These are phyloP conservation scores for Silene latifolia DNA, from an alignment of 148 eudicot genomes.

Conservation along the genomic window DNA sequence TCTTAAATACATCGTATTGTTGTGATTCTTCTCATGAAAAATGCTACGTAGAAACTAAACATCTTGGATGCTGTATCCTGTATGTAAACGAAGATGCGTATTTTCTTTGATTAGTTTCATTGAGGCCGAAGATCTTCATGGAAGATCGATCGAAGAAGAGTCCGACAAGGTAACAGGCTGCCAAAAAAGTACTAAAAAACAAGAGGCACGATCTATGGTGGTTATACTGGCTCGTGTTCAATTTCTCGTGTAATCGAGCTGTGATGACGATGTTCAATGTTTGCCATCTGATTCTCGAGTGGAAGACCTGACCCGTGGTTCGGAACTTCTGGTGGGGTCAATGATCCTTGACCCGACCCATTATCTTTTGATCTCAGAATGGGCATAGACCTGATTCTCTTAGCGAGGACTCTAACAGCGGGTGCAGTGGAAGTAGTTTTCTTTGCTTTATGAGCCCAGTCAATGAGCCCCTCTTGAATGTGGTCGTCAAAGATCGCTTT, in stretches of 20 bases:
- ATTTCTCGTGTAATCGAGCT: conserved; percentile 9
- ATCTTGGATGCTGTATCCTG: not conserved
- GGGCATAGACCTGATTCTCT: conserved; percentile 24
- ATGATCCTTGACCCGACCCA: not conserved
- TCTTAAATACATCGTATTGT: not conserved
- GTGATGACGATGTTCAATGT: not conserved
- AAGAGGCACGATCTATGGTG: not conserved
- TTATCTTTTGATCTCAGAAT: conserved; percentile 9
- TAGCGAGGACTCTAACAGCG: not conserved
- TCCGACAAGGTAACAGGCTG: not conserved
- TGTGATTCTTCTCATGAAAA: not conserved
- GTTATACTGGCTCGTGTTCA: conserved; percentile 1
- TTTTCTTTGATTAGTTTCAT: not conserved
- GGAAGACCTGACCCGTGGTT: not conserved
- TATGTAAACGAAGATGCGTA: not conserved
- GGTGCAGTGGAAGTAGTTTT: not conserved
- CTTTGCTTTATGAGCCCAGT: conserved; percentile 34
- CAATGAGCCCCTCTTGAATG: conserved; percentile 25
- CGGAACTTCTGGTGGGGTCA: not conserved
- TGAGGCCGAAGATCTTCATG: not conserved
- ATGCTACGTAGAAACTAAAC: not conserved
- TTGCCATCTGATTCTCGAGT: not conserved
- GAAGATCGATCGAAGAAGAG: no score
- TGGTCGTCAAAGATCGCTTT: conserved; percentile 29
- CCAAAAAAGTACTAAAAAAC: not conserved